Conservation (phyloP, 208 protist genomes). For the Strigomonas culicis region DNA sequence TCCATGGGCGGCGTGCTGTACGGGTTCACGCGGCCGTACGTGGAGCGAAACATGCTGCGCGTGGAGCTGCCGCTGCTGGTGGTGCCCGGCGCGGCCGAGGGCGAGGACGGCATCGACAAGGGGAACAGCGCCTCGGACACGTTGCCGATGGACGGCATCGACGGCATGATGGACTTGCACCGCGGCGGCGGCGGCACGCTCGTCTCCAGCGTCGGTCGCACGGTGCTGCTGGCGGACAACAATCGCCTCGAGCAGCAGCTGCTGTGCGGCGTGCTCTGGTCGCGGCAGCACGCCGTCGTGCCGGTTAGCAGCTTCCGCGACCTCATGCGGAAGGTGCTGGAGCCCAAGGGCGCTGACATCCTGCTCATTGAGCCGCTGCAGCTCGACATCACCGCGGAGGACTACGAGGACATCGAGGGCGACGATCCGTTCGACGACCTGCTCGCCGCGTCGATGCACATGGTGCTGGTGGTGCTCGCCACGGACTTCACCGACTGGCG, state of each 20-base stretch:
- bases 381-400: slow-evolving; percentile 54
- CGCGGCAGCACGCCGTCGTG: slow-evolving; percentile 80
- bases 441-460: slow-evolving; percentile 29
- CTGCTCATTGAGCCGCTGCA: slow-evolving; percentile 78
- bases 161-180: neutral
- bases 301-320: slow-evolving; percentile 70
- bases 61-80: slow-evolving; percentile 75
- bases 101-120: slow-evolving; percentile 24
- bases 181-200: slow-evolving; percentile 8
- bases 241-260: slow-evolving; percentile 58
- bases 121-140: neutral
- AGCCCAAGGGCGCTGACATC: slow-evolving; percentile 44
- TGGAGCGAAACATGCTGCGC: slow-evolving; percentile 45
- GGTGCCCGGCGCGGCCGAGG: slow-evolving; percentile 35
- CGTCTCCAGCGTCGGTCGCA: slow-evolving; percentile 33
- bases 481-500: slow-evolving; percentile 81
- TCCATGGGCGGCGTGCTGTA: slow-evolving; percentile 63
- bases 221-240: slow-evolving; percentile 74
- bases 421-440: slow-evolving; percentile 60
- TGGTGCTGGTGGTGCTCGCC: slow-evolving; percentile 71
- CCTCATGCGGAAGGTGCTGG: slow-evolving; percentile 58
- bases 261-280: slow-evolving; percentile 78
- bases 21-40: slow-evolving; percentile 53
- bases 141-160: neutral
- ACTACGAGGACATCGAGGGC: slow-evolving; percentile 44